Base-by-base conservation (phyloP, 2,329 filamentous ascomycete genomes). In the Talaromyces sp. region DNA sequence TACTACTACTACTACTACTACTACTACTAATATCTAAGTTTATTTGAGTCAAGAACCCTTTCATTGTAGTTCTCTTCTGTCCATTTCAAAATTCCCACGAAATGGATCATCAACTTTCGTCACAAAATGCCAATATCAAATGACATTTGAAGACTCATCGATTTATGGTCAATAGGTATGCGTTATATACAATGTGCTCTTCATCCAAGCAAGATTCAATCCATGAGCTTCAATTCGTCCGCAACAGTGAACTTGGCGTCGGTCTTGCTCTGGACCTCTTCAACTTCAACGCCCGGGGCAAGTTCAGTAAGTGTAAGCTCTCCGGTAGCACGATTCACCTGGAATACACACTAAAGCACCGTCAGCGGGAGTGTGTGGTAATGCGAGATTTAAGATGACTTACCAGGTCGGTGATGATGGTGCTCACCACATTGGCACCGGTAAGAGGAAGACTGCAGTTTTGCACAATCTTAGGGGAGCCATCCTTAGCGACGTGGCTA, bases 321-420 rank as follows among this genome's bases (percentile, higher is more conserved):
- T 1, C 69, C 76, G 17, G 82, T 81, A 27, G 70, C 71, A 35
- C 87, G 79, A 67, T 94, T 87, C 40, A 95, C 90, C 59, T 91
- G 83, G 67, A 88, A 88, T 1, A 88, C 86, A 62, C 81, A 81
- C 81, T 92, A 69, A 8, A 61, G 90, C 81, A 17, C 2, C 39
- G 47, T 33, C 30, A 49, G 39, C 13, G 8, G 9, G 5, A n/a
- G 17, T 3, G 4, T n/a, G 4, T 16, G 3, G 24, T 9, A 13
- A n/a, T 9, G 13, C 20, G 16, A 30, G 13, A 11, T 14, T 14
- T 11, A 5, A 20, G 33, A 13, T 39, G n/a, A 79, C 84, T 75
- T 69, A 86, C 86, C 67, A 93, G 70, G 60, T 94, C 86, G 0
- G 86, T 89, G 52, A 89, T 88, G 52, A 89, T 87, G 3, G 85